phyloP scores from a whole-genome alignment of 2,329 filamentous ascomycete species.

The Chalaropsis ovoidea region DNA sequence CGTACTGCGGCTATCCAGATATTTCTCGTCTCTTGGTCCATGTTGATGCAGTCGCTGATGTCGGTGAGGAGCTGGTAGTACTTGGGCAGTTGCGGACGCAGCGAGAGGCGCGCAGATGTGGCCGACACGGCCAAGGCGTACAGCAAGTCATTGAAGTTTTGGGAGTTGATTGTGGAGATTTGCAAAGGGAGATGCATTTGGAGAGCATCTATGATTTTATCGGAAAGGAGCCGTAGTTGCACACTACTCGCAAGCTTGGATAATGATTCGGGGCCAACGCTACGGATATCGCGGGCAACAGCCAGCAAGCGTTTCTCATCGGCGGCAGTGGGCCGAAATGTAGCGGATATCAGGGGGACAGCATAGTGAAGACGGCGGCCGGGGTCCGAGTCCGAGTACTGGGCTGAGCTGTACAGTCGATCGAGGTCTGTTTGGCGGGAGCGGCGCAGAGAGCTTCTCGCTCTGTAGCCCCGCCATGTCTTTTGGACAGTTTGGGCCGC shows the following conservation, averaged over 20 bases:
- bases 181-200: not conserved
- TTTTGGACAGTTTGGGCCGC: conserved; percentile 67
- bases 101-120: not conserved
- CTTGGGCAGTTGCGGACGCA: not conserved
- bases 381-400: conserved; percentile 28
- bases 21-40: not conserved
- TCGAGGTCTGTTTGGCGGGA: conserved; percentile 55
- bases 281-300: conserved; percentile 9
- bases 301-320: conserved; percentile 7
- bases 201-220: conserved; percentile 10
- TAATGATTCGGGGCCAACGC: not conserved
- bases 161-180: not conserved
- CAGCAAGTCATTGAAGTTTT: conserved; percentile 12
- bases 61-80: conserved; percentile 5
- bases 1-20: not conserved
- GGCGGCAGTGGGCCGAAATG: not conserved
- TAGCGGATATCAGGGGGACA: not conserved
- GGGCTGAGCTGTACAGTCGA: conserved; percentile 38
- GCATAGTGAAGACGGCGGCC: not conserved
- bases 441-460: conserved; percentile 48
- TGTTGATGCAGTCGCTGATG: not conserved
- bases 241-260: not conserved
- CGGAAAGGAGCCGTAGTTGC: not conserved
- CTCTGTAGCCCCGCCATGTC: conserved; percentile 67
- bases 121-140: not conserved